Base-by-base conservation (phyloP, 768 basidiomycete species). In the Phylloporus sp. region DNA sequence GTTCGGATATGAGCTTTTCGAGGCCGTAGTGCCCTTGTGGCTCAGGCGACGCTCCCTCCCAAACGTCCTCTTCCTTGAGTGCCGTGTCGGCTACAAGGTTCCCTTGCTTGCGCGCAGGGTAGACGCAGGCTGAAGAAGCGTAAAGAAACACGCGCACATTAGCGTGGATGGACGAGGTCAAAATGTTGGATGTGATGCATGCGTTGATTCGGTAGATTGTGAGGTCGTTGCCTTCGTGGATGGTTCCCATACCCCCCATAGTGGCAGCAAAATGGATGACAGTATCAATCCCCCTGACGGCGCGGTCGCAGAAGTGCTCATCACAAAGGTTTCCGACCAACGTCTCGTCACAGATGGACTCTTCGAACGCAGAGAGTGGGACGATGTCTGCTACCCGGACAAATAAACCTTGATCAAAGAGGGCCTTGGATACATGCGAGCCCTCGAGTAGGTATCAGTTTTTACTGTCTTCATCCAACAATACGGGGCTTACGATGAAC, bases 161-260 rank as follows among this genome's bases (percentile, higher is more conserved):
- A 9, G 70, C 69, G 8, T 61, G 56, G 15, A 69, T 49, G 42
- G 71, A 69, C 0, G 79, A 77, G 2, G 57, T 31, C 28, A 84
- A 58, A 29, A 83, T 46, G 47, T 80, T 78, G 10, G 70, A 42
- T 1, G 78, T 80, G 73, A 84, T 82, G 6, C 52, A 32, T 22
- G 78, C 71, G 52, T 84, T 83, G 23, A 76, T 68, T 6, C 57
- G 50, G 55, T 82, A 84, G 24, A 82, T 79, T 16, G 53, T 52
- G 38, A 74, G 66, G 43, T 80, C 77, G 59, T 84, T 83, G 0
- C 59, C 65, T 5, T 66, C 58, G 54, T 83, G 81, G 41, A 84
- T 84, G 0, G 74, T 74, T 2, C 82, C 82, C 83, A 84, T 84
- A 0, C 82, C 82, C 4, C 81, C 82, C 81, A 81, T 82, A 20